Base-by-base conservation (phyloP, 345 rosid species). In the Hypericum perforatum region DNA sequence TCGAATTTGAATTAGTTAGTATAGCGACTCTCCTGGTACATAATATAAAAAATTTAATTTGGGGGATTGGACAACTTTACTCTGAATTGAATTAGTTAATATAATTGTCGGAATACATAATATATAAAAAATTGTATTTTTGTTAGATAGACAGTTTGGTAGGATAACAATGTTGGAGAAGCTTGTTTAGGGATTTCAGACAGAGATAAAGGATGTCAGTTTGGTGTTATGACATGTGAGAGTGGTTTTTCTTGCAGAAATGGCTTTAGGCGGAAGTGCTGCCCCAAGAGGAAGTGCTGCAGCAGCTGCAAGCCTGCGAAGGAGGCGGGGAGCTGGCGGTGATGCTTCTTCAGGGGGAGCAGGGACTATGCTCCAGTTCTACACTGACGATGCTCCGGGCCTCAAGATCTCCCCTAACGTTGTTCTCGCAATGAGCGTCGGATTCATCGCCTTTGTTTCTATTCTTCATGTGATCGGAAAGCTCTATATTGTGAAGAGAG, bases 231-330 rank as follows among this genome's bases (percentile, higher is more conserved):
- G 32, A 22, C 1, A 22, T 22, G 2, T 22, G 32, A 22, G 32
- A 22, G 2, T 22, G 32, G 32, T 1, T 22, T 22, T 1, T 22
- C 11, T 15, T 43, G 36, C 74, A 80, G 82, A 68, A 38, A 82
- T 83, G 91, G 86, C 76, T 16, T 62, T 67, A 41, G 76, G 71
- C 6, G 85, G 83, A 80, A 70, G 86, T 60, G 94, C 94, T 42
- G 88, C 95, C 55, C 81, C 82, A 6, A 78, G 89, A 77, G 95
- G 95, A 66, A 89, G 86, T 55, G 94, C 90, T 11, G 95, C 92
- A 1, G 94, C 95, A 1, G 69, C 89, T 37, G 94, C 95, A 48
- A 82, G 85, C 71, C 59, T 86, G 86, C 73, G 88, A 0, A 74
- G 95, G 79, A 82, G 95, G 72, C 82, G 86, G 67, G 63, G 78